Conservation (phyloP, 2,329 filamentous ascomycete genomes). For the Sporothrix schenckii region DNA sequence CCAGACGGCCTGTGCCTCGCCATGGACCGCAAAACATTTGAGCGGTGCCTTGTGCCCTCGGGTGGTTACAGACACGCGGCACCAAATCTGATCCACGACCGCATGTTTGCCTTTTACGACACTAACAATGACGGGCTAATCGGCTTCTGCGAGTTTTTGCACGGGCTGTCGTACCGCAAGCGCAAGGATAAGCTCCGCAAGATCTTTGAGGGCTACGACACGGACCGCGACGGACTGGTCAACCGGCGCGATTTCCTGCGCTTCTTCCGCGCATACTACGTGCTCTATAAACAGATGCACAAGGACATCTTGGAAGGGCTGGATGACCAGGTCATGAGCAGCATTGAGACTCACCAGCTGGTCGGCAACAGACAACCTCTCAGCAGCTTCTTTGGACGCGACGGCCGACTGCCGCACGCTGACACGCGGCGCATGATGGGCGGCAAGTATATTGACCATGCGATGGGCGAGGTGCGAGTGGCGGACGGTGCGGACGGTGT, state of each 20-base stretch:
- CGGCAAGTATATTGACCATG: slow-evolving; percentile 64
- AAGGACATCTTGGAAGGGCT: slow-evolving; percentile 77
- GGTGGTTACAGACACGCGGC: slow-evolving; percentile 74
- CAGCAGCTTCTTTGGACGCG: slow-evolving; percentile 73
- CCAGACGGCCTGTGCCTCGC: slow-evolving; percentile 76
- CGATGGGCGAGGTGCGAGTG: slow-evolving; percentile 66
- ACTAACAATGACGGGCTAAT: slow-evolving; percentile 86
- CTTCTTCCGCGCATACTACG: slow-evolving; percentile 90
- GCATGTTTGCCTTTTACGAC: slow-evolving; percentile 97
- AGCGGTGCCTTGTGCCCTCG: slow-evolving; percentile 85
- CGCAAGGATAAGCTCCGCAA: slow-evolving; percentile 38
- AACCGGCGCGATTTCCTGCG: slow-evolving; percentile 84
- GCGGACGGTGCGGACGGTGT: slow-evolving; percentile 60
- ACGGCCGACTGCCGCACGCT: slow-evolving; percentile 66
- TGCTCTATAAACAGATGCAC: slow-evolving; percentile 86
- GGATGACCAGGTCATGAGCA: slow-evolving; percentile 76
- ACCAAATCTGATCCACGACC: slow-evolving; percentile 90
- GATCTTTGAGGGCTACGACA: slow-evolving; percentile 78
- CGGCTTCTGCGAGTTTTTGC: slow-evolving; percentile 87
- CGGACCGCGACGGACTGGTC: slow-evolving; percentile 84
- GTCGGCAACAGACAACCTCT: slow-evolving; percentile 74
- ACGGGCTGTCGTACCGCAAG: slow-evolving; percentile 73
- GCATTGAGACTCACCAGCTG: slow-evolving; percentile 74
- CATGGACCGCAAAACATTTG: slow-evolving; percentile 91
- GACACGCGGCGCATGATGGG: slow-evolving; percentile 64